These are phyloP conservation scores for Mucor velutinosus DNA, from an alignment of 371 early-diverging fungal species.

Conservation along the genomic window DNA sequence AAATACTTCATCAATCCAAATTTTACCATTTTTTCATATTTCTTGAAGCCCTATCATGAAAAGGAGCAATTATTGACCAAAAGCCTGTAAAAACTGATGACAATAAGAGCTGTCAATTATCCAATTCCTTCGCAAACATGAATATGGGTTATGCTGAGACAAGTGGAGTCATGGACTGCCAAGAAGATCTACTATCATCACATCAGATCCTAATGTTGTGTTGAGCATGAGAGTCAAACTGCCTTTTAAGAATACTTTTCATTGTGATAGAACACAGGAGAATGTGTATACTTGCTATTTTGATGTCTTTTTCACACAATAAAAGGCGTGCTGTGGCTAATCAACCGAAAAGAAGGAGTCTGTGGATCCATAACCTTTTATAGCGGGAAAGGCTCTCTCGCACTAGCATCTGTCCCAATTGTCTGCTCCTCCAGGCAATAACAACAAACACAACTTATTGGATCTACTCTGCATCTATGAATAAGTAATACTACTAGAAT, in stretches of 20 bases:
- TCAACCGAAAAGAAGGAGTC: background rate
- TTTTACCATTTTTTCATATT: background rate
- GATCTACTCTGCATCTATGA: too few species aligned
- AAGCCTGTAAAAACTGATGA: background rate
- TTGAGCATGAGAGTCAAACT: background rate
- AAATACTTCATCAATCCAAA: background rate
- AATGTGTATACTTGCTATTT: background rate
- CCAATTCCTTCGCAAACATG: background rate
- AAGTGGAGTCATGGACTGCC: background rate
- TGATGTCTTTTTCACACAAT: background rate
- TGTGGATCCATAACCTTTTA: background rate
- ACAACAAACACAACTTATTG: too few species aligned
- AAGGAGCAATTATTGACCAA: background rate
- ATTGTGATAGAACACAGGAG: background rate
- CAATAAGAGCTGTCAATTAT: background rate
- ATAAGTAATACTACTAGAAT: too few species aligned
- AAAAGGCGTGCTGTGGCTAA: background rate
- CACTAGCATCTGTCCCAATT: too few species aligned
- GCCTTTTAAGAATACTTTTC: background rate
- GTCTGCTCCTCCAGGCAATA: too few species aligned
- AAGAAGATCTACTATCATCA: background rate
- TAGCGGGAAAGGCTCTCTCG: too few species aligned
- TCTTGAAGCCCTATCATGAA: background rate
- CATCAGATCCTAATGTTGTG: background rate
- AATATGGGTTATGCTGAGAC: background rate